phyloP scores from a whole-genome alignment of 495 filamentous ascomycete genomes.

The Rostrohypoxylon terebratum region DNA sequence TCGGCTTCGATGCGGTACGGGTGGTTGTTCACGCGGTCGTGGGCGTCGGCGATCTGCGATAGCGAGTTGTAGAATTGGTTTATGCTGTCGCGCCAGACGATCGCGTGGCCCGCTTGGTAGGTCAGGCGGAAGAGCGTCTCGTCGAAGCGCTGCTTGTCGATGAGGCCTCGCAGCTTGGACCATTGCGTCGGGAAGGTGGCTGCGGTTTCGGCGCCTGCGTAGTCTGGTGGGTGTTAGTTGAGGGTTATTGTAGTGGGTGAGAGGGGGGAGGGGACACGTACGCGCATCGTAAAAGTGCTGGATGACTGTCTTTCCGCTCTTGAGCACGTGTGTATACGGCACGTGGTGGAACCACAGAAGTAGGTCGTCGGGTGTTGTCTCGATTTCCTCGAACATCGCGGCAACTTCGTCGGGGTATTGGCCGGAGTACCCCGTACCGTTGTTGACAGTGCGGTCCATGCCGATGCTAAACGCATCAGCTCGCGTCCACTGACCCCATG shows the following conservation, averaged over 20 bases:
- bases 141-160: conserved; percentile 72
- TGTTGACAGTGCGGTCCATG: conserved; percentile 77
- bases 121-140: conserved; percentile 66
- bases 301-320: conserved; percentile 76
- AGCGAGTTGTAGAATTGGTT: conserved; percentile 69
- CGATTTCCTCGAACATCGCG: conserved; percentile 66
- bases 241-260: background rate
- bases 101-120: conserved; percentile 76
- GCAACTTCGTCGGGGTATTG: conserved; percentile 74
- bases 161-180: conserved; percentile 64
- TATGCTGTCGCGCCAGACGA: conserved; percentile 77
- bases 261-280: background rate
- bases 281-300: conserved; percentile 80
- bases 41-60: conserved; percentile 68
- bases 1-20: conserved; percentile 75
- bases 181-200: conserved; percentile 68
- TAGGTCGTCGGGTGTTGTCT: conserved; percentile 75
- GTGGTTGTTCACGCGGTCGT: conserved; percentile 67
- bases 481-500: conserved; percentile 80
- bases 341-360: conserved; percentile 84
- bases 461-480: conserved; percentile 69
- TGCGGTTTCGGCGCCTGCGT: conserved; percentile 68
- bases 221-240: conserved; percentile 53
- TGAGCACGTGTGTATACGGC: conserved; percentile 71
- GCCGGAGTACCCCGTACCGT: conserved; percentile 72